These are phyloP conservation scores for Aspergillus heteromorphus DNA, from an alignment of 495 filamentous ascomycete species.

Conservation along the genomic window DNA sequence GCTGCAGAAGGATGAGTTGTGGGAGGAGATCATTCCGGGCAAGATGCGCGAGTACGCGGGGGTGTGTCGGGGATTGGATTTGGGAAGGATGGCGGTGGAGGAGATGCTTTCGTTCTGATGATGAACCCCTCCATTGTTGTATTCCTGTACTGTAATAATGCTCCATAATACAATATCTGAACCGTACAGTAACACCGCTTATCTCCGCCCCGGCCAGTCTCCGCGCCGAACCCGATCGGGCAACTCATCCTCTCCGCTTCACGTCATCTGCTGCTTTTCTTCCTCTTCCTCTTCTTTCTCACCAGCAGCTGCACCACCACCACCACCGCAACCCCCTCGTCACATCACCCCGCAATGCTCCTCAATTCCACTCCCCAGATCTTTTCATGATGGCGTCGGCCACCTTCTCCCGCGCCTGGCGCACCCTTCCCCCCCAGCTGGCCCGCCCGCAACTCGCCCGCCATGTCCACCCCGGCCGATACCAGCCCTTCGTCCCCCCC, in stretches of 20 bases:
- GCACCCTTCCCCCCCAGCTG: slow-evolving; percentile 5
- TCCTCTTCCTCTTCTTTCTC: slow-evolving; percentile 1
- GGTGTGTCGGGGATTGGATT: slow-evolving; percentile 29
- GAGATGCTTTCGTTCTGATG: slow-evolving; percentile 10
- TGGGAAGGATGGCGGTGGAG: slow-evolving; percentile 10
- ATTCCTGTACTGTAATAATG: too few species aligned
- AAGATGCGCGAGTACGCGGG: slow-evolving; percentile 42
- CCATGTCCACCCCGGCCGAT: slow-evolving; percentile 34
- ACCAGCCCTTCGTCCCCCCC: slow-evolving; percentile 73
- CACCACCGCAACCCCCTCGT: slow-evolving; percentile 18
- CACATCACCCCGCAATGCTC: slow-evolving; percentile 23
- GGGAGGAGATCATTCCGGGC: slow-evolving; percentile 37
- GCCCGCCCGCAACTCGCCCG: slow-evolving; percentile 14
- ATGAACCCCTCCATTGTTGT: too few species aligned
- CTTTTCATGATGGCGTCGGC: slow-evolving; percentile 1
- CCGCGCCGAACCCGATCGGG: not conserved
- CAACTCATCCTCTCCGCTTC: slow-evolving; percentile 3
- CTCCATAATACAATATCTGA: not conserved
- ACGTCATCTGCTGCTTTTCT: not conserved
- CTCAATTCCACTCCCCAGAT: slow-evolving; percentile 20
- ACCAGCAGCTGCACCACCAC: too few species aligned
- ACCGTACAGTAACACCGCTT: not conserved
- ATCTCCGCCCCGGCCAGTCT: not conserved
- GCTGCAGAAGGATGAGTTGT: slow-evolving; percentile 31
- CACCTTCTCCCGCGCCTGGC: not conserved